Percentiles rank a stretch among this genome's conserved stretches.
Conservation (phyloP, 257 asterid genomes). For the Petrea volubilis region DNA sequence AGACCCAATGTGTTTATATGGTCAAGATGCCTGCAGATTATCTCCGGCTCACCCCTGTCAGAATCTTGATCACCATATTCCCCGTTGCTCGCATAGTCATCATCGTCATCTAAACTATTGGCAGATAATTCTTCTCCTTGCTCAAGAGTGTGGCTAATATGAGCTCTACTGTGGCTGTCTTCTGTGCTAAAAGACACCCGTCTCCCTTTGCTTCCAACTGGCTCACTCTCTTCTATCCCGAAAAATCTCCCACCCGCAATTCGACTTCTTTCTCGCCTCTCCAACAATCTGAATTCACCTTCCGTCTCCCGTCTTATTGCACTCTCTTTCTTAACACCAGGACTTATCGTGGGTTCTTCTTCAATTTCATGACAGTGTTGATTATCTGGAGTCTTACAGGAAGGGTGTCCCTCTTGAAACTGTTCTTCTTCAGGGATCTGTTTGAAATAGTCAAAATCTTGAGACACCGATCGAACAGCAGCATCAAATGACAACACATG, state of each 20-base stretch:
- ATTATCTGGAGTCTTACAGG: conserved; percentile 31
- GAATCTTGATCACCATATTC: conserved; percentile 76
- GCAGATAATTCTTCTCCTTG: conserved; percentile 64
- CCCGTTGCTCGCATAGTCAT: conserved; percentile 62
- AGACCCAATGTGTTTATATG: conserved; percentile 90
- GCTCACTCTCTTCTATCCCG: conserved; percentile 76
- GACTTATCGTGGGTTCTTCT: conserved; percentile 54
- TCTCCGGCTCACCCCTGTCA: conserved; percentile 79
- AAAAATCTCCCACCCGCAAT: conserved; percentile 70
- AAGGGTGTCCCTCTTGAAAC: conserved; percentile 26
- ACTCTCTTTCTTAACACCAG: conserved; percentile 62
- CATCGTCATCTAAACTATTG: conserved; percentile 56
- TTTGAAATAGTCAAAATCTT: conserved; percentile 57
- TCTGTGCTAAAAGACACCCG: conserved; percentile 82
- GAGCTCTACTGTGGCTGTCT: conserved; percentile 49
- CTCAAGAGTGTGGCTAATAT: conserved; percentile 47
- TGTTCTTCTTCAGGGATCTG: conserved; percentile 58
- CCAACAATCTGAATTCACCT: conserved; percentile 82
- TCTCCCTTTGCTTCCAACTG: conserved; percentile 66
- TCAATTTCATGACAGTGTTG: conserved; percentile 57
- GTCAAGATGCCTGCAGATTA: conserved; percentile 74
- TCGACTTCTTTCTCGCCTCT: conserved; percentile 78
- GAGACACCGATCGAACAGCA: conserved; percentile 73
- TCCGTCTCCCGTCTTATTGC: conserved; percentile 91
- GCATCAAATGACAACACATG: conserved; percentile 73